These are phyloP conservation scores for Linnemannia elongata DNA, from an alignment of 192 early-diverging fungal species.

Conservation along the genomic window DNA sequence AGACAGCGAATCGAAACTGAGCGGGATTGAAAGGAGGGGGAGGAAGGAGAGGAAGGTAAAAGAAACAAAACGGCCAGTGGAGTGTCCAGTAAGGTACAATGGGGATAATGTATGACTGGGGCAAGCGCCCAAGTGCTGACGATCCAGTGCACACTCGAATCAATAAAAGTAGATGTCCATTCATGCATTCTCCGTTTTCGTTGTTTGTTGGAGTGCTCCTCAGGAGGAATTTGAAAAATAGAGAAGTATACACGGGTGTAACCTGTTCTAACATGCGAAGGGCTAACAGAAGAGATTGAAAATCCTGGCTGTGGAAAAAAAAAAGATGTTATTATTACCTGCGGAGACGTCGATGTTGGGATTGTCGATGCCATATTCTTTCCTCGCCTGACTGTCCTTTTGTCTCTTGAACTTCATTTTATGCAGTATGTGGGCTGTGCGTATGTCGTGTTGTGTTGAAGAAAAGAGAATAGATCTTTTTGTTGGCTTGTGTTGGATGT, in stretches of 20 bases:
- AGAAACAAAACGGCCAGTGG: not conserved
- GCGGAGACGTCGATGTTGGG: conserved; percentile 4
- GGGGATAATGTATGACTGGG: not conserved
- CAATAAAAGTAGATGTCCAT: not conserved
- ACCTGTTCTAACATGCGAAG: not conserved
- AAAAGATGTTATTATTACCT: conserved; percentile 17
- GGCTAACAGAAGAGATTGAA: not conserved
- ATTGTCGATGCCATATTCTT: conserved; percentile 25
- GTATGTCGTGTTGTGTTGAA: not conserved
- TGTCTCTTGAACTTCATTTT: conserved; percentile 41
- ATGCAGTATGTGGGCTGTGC: not conserved
- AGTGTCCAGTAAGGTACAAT: not conserved
- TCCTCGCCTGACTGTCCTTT: conserved; percentile 22
- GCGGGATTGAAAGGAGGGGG: not conserved
- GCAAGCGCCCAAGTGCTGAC: not conserved
- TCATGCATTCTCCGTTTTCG: not conserved
- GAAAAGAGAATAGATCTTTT: not conserved
- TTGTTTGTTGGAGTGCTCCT: not conserved
- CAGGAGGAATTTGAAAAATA: conserved; percentile 1
- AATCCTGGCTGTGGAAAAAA: not conserved
- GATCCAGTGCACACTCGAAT: conserved; percentile 1
- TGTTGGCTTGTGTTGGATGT: not conserved
- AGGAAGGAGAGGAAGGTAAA: not conserved
- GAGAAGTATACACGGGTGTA: not conserved
- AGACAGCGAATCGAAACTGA: not conserved